These are phyloP conservation scores for Piper betle DNA, from an alignment of 164 flowering plant species.

Conservation along the genomic window DNA sequence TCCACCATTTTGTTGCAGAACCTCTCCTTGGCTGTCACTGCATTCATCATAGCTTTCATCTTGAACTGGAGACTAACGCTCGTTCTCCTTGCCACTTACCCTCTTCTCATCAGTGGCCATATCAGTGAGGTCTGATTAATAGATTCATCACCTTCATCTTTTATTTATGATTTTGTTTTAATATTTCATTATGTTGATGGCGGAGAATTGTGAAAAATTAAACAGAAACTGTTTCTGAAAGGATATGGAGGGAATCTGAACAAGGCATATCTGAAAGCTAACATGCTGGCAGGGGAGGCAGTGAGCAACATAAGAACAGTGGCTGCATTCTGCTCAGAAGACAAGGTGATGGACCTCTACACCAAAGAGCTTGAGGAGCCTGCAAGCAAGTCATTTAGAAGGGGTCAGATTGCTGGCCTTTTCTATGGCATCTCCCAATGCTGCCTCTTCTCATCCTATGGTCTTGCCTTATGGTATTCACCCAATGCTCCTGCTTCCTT, in stretches of 20 bases:
- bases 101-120: slow-evolving; percentile 68
- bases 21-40: slow-evolving; percentile 40
- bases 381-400: slow-evolving; percentile 46
- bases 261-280: slow-evolving; percentile 89
- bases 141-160: not conserved
- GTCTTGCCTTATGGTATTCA: slow-evolving; percentile 78
- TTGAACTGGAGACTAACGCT: slow-evolving; percentile 92
- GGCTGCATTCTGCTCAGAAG: slow-evolving; percentile 86
- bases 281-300: slow-evolving; percentile 95
- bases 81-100: slow-evolving; percentile 73
- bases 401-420: slow-evolving; percentile 90
- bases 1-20: slow-evolving; percentile 74
- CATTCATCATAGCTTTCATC: slow-evolving; percentile 74
- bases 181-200: too few species aligned
- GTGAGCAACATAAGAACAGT: slow-evolving; percentile 91
- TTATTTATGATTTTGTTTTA: not conserved
- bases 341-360: slow-evolving; percentile 72
- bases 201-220: not conserved
- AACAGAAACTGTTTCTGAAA: slow-evolving; percentile 86
- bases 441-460: slow-evolving; percentile 89
- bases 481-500: too few species aligned
- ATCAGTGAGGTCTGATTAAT: slow-evolving; percentile 65
- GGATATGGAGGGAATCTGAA: slow-evolving; percentile 94
- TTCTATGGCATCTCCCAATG: slow-evolving; percentile 84
- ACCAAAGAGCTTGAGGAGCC: slow-evolving; percentile 67